phyloP scores from a whole-genome alignment of 805 yeast genomes.

The Saccharomycopsis sp. region DNA sequence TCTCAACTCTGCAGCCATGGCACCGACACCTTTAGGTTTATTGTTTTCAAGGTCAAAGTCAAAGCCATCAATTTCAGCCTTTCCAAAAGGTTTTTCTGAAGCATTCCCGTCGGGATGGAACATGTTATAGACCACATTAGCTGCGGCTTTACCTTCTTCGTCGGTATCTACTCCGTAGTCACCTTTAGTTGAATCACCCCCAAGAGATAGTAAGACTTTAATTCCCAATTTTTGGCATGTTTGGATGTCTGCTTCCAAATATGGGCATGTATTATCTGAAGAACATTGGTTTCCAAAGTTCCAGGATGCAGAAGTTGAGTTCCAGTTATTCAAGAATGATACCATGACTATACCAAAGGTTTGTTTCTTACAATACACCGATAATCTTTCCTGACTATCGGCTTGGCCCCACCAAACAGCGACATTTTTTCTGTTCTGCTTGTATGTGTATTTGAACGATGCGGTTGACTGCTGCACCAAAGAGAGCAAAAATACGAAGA shows the following conservation, averaged over 20 bases:
- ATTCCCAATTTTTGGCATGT: slow-evolving; percentile 74
- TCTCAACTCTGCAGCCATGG: slow-evolving; percentile 47
- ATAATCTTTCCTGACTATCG: slow-evolving; percentile 39
- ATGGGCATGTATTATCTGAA: slow-evolving; percentile 13
- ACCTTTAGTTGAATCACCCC: slow-evolving; percentile 38
- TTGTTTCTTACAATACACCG: slow-evolving; percentile 33
- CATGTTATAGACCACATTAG: slow-evolving; percentile 52
- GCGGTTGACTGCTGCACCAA: neutral
- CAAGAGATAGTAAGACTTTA: slow-evolving; percentile 66
- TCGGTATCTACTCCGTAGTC: slow-evolving; percentile 83
- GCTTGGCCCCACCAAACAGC: slow-evolving; percentile 78
- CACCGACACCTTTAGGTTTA: slow-evolving; percentile 54
- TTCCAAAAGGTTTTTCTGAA: slow-evolving; percentile 29
- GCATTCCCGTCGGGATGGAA: slow-evolving; percentile 51
- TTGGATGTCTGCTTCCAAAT: slow-evolving; percentile 58
- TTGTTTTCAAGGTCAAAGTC: slow-evolving; percentile 83
- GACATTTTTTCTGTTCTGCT: slow-evolving; percentile 31
- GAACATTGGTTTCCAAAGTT: slow-evolving; percentile 41
- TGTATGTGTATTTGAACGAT: neutral
- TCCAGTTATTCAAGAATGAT: slow-evolving; percentile 22
- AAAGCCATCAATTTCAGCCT: slow-evolving; percentile 79
- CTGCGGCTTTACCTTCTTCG: slow-evolving; percentile 62
- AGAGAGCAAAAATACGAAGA: neutral
- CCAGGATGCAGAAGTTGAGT: slow-evolving; percentile 25
- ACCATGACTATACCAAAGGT: slow-evolving; percentile 16